Percentiles rank a stretch among this genome's conserved stretches.
Conservation (phyloP, 257 asterid genomes). For the Haberlea rhodopensis region DNA sequence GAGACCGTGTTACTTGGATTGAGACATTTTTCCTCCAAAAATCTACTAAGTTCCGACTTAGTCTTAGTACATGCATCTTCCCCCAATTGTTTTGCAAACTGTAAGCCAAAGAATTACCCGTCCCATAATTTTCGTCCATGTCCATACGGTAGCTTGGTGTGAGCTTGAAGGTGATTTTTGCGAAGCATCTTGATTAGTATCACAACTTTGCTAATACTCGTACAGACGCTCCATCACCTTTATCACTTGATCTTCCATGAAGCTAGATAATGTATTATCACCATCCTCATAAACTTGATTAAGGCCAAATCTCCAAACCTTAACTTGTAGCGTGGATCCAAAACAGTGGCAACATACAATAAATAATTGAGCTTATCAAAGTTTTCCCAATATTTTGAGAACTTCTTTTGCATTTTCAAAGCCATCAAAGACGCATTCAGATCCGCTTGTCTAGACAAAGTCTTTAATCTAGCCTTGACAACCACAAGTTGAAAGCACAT, state of each 20-base stretch:
- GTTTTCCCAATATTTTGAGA: constrained; percentile 7
- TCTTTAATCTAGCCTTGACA: not conserved
- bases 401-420: not conserved
- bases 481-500: too few relatives aligned
- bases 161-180: too few relatives aligned
- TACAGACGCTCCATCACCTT: too few relatives aligned
- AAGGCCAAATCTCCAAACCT: not conserved
- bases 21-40: constrained; percentile 1
- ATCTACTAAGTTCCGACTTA: constrained; percentile 7
- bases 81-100: constrained; percentile 6
- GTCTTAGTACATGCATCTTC: not conserved
- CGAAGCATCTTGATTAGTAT: too few relatives aligned
- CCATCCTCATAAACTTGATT: not conserved
- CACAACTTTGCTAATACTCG: too few relatives aligned
- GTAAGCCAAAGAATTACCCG: not conserved
- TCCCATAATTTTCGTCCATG: too few relatives aligned
- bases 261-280: not conserved
- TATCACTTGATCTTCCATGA: not conserved
- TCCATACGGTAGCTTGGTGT: too few relatives aligned
- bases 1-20: not conserved
- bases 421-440: not conserved
- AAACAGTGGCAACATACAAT: constrained; percentile 15
- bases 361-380: constrained; percentile 2
- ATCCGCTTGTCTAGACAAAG: not conserved
- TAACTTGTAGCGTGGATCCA: constrained; percentile 15